Base-by-base conservation (phyloP, 768 basidiomycete genomes). In the Rhodotorula babjevae region DNA sequence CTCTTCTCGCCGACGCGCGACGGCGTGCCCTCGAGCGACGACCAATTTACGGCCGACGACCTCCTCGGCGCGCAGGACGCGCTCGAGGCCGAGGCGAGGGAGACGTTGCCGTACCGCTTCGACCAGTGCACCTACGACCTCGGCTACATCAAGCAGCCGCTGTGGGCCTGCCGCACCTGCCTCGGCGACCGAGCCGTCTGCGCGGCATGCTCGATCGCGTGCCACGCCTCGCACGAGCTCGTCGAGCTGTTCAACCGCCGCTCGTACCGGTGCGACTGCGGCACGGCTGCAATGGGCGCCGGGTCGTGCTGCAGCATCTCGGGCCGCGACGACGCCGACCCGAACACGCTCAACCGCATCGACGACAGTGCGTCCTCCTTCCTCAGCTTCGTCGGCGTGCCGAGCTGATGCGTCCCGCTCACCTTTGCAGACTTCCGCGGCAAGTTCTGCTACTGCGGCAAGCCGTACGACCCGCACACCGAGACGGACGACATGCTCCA, bases 161-260 rank as follows among this genome's bases (percentile, higher is more conserved):
- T 78, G 14, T 78, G 62, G 53, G 67, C 71, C 27, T 78, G 77
- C 63, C 40, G 61, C 29, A 71, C 76, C 0, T 78, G 77, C 52
- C 44, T 74, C 11, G 66, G 67, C 66, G 29, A 65, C 29, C 46
- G 55, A 12, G 77, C 69, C 9, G 72, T 78, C 18, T 78, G 77
- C 58, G 73, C 71, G 1, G 74, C 62, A 16, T 78, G 77, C 58
- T 71, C 69, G 25, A 59, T 78, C 47, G 67, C 76, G 15, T 78
- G 77, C 40, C 77, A 78, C 52, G 67, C 59, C 10, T 74, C 77
- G 3, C 76, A 76, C 63, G 73, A 78, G 9, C 75, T 79, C 33
- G 73, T 78, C 46, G 79, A 79, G 63, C 76, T 79, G 40, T 79
- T 79, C 74, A 68, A 65, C 23, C 73, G 78, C 31, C 71, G 79